phyloP scores from a whole-genome alignment of 2,329 filamentous ascomycete genomes.

The Helotiales sp. region DNA sequence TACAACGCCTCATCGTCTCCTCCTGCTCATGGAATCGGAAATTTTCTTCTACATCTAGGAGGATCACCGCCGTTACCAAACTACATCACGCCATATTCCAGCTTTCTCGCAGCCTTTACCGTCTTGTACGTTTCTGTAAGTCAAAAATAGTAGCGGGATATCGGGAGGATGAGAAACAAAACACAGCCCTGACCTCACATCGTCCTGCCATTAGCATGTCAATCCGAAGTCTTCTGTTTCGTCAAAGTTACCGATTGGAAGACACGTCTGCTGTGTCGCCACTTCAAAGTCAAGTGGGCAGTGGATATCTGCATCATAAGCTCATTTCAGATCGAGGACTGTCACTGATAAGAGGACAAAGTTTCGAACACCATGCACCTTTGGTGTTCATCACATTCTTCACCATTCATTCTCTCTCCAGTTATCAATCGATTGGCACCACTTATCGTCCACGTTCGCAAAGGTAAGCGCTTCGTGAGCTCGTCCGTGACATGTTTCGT shows the following conservation, averaged over 20 bases:
- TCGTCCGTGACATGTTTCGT: not conserved
- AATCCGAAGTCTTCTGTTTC: not conserved
- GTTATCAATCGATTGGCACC: no score
- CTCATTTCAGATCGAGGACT: no score
- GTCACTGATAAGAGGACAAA: not conserved
- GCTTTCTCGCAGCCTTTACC: not conserved
- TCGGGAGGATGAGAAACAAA: constrained; percentile 40
- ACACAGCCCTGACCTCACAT: constrained; percentile 41
- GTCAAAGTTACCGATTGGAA: not conserved
- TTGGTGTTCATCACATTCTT: not conserved
- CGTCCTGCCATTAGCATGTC: constrained; percentile 9
- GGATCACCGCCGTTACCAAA: constrained; percentile 6
- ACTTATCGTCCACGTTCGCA: no score
- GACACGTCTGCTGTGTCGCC: no score
- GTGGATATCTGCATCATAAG: no score
- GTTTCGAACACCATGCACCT: not conserved
- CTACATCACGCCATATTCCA: not conserved
- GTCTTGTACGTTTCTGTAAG: no score
- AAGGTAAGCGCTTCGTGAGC: not conserved
- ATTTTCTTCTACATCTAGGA: not conserved
- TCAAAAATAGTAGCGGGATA: not conserved
- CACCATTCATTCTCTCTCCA: not conserved
- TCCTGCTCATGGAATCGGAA: not conserved
- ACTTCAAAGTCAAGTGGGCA: no score
- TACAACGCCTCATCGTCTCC: not conserved